Evolutionary conservation across 2,329 filamentous ascomycete species (phyloP), one percentile per base, ranked within the genome.

Genomic region (Diaporthe australafricana): DNA sequence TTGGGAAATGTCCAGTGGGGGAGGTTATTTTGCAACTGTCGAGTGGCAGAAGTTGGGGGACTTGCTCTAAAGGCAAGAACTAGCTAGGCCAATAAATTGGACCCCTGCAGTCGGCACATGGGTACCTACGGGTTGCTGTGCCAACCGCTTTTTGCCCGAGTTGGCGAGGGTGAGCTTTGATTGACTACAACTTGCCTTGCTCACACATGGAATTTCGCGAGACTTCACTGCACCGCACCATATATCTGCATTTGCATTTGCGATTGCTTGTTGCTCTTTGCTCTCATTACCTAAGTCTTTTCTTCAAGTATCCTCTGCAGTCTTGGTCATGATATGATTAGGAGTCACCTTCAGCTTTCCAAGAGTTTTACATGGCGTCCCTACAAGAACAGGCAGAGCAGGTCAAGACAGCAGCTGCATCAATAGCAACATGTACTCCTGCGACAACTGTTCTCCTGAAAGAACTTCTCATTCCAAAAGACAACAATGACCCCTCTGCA

Each of bases 351-450:
- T 42, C 72, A 47, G 22, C 66, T 48, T 62, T 72, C 74, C 55
- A 60, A 77, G 73, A 77, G 68, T 72, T 76, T 63, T 77, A 76
- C 76, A 86, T 86, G 84, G 79, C 81, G 76, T 80, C 82, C 52
- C 72, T 80, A 66, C 78, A 81, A 74, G 74, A 79, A 70, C 82
- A 84, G 75, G 83, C 83, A 75, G 84, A 87, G 71, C 82, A 80
- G 70, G 82, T 88, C 77, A 87, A 85, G 77, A 79, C 78, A 75
- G 83, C 86, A 66, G 81, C 88, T 48, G 77, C 79, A 63, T 84
- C 85, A 25, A 82, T 82, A 75, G 78, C 84, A 67, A 86, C 85
- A 76, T 89, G 87, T 75, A 84, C 86, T 38, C 79, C 84, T 17
- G 77, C 82, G 14, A 88, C 85, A 2, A 81, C 83, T 6, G 78